A percentile compares a stretch with the other conserved stretches of the same genome.
Conservation (phyloP, 768 basidiomycete species). For the Russula ochroleuca region DNA sequence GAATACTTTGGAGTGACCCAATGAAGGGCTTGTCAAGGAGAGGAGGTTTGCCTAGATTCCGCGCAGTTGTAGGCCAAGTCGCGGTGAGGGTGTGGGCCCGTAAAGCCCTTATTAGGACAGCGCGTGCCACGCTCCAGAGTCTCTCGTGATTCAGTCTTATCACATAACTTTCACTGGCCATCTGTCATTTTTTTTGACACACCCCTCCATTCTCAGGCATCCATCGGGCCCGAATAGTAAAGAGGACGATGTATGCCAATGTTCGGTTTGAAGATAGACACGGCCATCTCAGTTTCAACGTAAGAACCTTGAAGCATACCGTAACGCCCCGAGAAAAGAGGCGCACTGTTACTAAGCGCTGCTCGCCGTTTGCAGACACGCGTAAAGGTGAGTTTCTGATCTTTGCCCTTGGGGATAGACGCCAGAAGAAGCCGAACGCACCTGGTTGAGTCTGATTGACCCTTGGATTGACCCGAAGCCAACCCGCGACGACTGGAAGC, state of each 20-base stretch:
- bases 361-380: not conserved
- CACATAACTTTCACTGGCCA: not conserved
- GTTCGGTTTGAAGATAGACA: not conserved
- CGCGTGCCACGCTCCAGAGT: slow-evolving; percentile 8
- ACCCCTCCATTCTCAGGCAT: not conserved
- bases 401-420: not conserved
- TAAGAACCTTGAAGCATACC: slow-evolving; percentile 4
- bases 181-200: not conserved
- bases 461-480: not conserved
- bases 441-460: not conserved
- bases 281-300: not conserved
- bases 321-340: not conserved
- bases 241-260: not conserved
- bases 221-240: slow-evolving; percentile 4
- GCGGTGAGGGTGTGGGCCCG: slow-evolving; percentile 4
- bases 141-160: not conserved
- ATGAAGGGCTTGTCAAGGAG: not conserved
- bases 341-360: not conserved
- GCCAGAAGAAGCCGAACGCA: slow-evolving; percentile 9
- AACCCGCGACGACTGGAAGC: too few relatives aligned
- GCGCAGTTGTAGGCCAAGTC: slow-evolving; percentile 5
- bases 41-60: slow-evolving; percentile 5
- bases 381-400: not conserved
- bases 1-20: not conserved
- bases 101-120: not conserved